Base-by-base conservation (phyloP, 2,329 filamentous ascomycete species). In the Colletotrichum magnum region DNA sequence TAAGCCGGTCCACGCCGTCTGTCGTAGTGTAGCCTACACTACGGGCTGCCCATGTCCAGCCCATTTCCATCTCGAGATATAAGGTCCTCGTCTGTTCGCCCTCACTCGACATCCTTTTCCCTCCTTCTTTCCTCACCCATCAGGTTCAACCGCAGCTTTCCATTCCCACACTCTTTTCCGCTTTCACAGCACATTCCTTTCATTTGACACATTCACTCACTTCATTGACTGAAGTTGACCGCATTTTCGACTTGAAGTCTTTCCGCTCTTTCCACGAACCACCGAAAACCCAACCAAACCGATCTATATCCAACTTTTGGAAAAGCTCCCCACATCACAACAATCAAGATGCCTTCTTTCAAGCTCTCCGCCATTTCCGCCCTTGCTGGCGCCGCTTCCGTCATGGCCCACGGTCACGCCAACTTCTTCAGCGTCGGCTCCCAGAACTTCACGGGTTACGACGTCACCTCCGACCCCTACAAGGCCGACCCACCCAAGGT, bases 351-450 rank as follows among this genome's bases (percentile, higher is more conserved):
- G 74, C 69, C 73, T 72, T 73, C 71, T 45, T 68, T 64, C 72
- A 72, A 68, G 61, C 63, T 62, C 57, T 64, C 68, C 64, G 36
- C 72, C 9, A 69, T 72, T 60, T 64, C 73, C 69, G 70, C 71
- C 64, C 51, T 73, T 12, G 63, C 68, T 47, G 58, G 78, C 50
- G 76, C 75, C 43, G 67, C 69, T 18, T 72, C 75, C 16, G 77
- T 73, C 64, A 72, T 72, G 36, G 77, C 73, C 45, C 77, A 79
- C 72, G 77, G 77, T 48, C 76, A 79, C 69, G 78, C 80, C 58
- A 71, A 67, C 36, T 69, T 74, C 45, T 75, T 78, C 59, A 71
- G 74, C 51, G 72, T 77, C 69, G 71, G 75, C 67, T 74, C 74
- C n/a, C 71, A 73, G 48, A 74, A 75, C 47, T 82, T 79, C 74